Conservation (phyloP, 2,329 filamentous ascomycete genomes). For the Trichoderma koningii region DNA sequence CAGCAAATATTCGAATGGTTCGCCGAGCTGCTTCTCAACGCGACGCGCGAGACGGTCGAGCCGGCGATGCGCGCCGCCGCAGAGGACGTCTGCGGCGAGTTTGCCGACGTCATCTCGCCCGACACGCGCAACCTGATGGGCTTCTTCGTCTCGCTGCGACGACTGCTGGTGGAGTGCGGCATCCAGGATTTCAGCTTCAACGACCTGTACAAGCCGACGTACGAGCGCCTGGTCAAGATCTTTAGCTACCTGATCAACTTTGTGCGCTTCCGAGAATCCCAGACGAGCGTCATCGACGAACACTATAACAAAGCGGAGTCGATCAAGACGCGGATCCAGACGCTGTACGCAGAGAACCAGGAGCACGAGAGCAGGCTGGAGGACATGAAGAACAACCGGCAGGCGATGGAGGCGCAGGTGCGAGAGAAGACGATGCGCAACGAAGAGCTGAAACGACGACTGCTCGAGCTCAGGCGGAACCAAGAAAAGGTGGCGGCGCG, state of each 20-base stretch:
- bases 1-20: conserved; percentile 99
- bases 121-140: conserved; percentile 95
- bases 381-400: conserved; percentile 78
- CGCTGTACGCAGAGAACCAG: conserved; percentile 81
- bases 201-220: conserved; percentile 87
- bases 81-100: conserved; percentile 82
- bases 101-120: conserved; percentile 77
- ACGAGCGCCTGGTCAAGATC: conserved; percentile 88
- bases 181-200: conserved; percentile 92
- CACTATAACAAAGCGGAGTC: conserved; percentile 90
- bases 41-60: conserved; percentile 88
- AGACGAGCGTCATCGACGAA: conserved; percentile 85
- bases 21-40: conserved; percentile 89
- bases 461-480: conserved; percentile 77
- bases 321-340: conserved; percentile 84
- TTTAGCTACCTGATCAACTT: conserved; percentile 99
- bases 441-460: conserved; percentile 78
- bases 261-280: conserved; percentile 91
- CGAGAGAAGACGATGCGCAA: conserved; percentile 84
- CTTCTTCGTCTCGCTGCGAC: conserved; percentile 83
- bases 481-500: conserved; percentile 83
- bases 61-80: conserved; percentile 92
- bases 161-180: conserved; percentile 81
- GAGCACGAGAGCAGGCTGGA: conserved; percentile 78
- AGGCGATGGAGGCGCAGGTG: conserved; percentile 77